Evolutionary conservation across 192 early-diverging fungal species (phyloP), one percentile per base, ranked within the genome.

Genomic region (Coemansia sp.): DNA sequence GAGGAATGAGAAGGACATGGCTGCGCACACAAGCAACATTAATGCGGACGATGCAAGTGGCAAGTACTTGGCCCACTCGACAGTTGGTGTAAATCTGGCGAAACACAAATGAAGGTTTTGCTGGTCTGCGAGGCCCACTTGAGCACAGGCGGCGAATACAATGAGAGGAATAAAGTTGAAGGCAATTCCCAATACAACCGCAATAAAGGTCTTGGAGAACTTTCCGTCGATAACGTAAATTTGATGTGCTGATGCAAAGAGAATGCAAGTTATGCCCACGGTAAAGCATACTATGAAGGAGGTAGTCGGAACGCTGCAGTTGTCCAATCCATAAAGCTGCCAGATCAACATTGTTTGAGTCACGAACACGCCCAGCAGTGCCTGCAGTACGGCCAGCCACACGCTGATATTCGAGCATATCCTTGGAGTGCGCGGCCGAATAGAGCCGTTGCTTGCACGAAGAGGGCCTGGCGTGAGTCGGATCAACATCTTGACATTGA

Each of bases 181-280:
- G 4, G 25, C 9, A 51, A 29, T 29, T 5, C 24, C 47, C 25
- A 11, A 14, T 27, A 51, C 3, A 27, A 29, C 27, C 9, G 24
- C 25, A 14, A 73, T 29, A 17, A 79, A 79, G 31, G 65, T 70
- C 46, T 79, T 79, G 59, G 73, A 51, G 46, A 71, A 79, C 53
- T 35, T 39, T 14, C 54, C 49, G 64, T 79, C 69, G 1, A 42
- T 63, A 17, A 58, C 31, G 15, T 79, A 71, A 8, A 71, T 70
- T 20, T 78, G 76, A 45, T 73, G 53, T 0, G 76, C 76, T 0
- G 70, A 73, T 1, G 59, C 76, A 12, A 66, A 0, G 5, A 79
- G 36, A 32, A 73, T 14, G 25, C 47, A 36, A 27, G 47, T 51
- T 5, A 51, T 51, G 2, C 47, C 11, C 10, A 51, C 25, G 12